Base-by-base conservation (phyloP, 2,329 filamentous ascomycete species). In the Aspergillus hiratsukae region DNA sequence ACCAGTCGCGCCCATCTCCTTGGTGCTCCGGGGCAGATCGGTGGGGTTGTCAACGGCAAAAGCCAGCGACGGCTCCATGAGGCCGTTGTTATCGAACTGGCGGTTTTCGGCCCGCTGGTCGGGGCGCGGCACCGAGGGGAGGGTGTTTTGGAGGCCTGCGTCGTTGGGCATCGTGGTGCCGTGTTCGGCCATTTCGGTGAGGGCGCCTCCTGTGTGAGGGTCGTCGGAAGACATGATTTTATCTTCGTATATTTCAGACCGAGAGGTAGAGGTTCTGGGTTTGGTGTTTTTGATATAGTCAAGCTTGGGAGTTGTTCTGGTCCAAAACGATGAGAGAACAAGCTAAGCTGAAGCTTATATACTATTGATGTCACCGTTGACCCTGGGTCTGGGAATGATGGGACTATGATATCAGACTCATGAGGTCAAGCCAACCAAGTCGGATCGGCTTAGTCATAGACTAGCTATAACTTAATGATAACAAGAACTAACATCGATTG, bases 51-150 rank as follows among this genome's bases (percentile, higher is more conserved):
- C 76, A 7, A 76, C 79, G 0, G 78, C 79, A 19, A 71, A 69
- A n/a, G 75, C 74, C 0, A 71, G 58, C 40, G 69, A 68, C 4
- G 71, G 63, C 48, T 69, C 63, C 11, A 72, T 74, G 17, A 76
- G 56, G 27, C 72, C 69, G 25, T 73, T 69, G 43, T 74, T 66
- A 48, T 75, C 67, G 55, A 65, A 72, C 48, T 64, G 58, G 3
- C 46, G 48, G 45, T 72, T 64, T 43, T 75, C 68, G 46, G 65
- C 62, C 11, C 68, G 66, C 59, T 82, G 77, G 60, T 80, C 77
- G 1, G 78, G 78, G 6, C 77, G 75, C 25, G 79, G 73, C 2
- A 77, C 73, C 2, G 80, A 81, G 14, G 78, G 77, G 57, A 82
- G 78, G 50, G 69, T 69, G 60, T 75, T 75, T 60, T 74, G 69